Conservation (phyloP, 2,329 filamentous ascomycete genomes). For the Myriosclerotinia scirpicola region DNA sequence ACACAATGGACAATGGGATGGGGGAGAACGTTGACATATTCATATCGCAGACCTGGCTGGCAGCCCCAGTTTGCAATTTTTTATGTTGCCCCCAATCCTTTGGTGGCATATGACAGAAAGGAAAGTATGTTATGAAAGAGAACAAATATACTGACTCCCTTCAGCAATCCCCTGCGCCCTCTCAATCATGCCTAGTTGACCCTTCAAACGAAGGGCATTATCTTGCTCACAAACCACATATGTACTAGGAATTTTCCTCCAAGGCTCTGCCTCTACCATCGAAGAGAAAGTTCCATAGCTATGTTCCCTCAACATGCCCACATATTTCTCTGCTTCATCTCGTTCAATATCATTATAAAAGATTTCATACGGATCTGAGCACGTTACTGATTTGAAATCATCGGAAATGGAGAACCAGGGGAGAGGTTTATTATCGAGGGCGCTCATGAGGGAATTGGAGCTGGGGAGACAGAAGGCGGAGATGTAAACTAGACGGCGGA, state of each 20-base stretch:
- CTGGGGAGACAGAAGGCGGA: constrained; percentile 28
- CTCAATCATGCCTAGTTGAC: constrained; percentile 43
- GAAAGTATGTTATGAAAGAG: background rate
- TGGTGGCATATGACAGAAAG: background rate
- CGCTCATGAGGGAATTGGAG: constrained; percentile 28
- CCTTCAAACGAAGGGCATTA: constrained; percentile 41
- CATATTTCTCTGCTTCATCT: constrained; percentile 29
- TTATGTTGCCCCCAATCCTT: too few relatives aligned
- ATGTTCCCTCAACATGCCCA: constrained; percentile 37
- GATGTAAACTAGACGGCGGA: constrained; percentile 13
- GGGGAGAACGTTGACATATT: background rate
- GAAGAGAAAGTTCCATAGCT: constrained; percentile 35
- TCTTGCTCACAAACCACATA: constrained; percentile 46
- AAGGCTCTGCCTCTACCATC: constrained; percentile 41
- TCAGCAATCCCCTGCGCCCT: constrained; percentile 21
- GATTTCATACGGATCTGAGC: constrained; percentile 30
- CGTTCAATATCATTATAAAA: constrained; percentile 44
- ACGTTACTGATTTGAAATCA: constrained; percentile 25
- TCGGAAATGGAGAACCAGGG: constrained; percentile 28
- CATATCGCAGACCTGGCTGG: background rate
- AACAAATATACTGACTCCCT: background rate
- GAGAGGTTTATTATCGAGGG: constrained; percentile 21
- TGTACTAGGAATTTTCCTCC: constrained; percentile 44
- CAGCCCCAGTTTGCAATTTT: too few relatives aligned
- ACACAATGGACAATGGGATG: background rate